These are phyloP conservation scores for Saturnispora serradocipensis DNA, from an alignment of 805 yeast species.

Conservation along the genomic window DNA sequence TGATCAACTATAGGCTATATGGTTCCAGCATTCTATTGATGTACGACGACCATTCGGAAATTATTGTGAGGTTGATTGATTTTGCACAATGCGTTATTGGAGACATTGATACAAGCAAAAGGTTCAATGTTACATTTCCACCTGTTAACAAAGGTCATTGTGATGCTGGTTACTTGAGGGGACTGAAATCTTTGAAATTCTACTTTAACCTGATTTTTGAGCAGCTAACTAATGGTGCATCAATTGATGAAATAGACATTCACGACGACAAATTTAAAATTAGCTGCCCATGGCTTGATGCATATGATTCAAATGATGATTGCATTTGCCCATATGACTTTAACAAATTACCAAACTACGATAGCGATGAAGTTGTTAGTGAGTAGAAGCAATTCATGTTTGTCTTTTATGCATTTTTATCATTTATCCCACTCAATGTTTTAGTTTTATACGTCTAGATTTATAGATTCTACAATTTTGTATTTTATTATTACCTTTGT, in stretches of 20 bases:
- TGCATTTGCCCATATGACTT: constrained; percentile 19
- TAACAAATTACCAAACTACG: constrained; percentile 17
- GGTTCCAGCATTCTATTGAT: constrained; percentile 84
- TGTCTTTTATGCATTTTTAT: not conserved
- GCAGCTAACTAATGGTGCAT: constrained; percentile 41
- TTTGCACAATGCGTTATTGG: constrained; percentile 88
- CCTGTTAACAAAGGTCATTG: constrained; percentile 56
- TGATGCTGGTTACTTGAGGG: constrained; percentile 81
- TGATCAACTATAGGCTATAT: constrained; percentile 77
- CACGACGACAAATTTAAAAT: constrained; percentile 14
- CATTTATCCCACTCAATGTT: not conserved
- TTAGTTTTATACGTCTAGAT: not conserved
- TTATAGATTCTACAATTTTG: not conserved
- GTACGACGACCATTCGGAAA: constrained; percentile 47
- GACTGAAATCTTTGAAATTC: constrained; percentile 60
- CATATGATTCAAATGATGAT: constrained; percentile 24
- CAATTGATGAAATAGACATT: constrained; percentile 15
- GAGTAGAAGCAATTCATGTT: constrained; percentile 12
- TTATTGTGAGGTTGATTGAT: constrained; percentile 71
- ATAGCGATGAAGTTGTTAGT: constrained; percentile 22
- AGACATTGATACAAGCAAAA: constrained; percentile 25
- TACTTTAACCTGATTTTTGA: constrained; percentile 57
- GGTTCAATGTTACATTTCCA: constrained; percentile 47
- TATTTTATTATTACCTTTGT: not conserved
- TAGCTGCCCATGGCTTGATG: constrained; percentile 28